phyloP scores from a whole-genome alignment of 140 eudicot species.

The Erigeron philadelphicus region DNA sequence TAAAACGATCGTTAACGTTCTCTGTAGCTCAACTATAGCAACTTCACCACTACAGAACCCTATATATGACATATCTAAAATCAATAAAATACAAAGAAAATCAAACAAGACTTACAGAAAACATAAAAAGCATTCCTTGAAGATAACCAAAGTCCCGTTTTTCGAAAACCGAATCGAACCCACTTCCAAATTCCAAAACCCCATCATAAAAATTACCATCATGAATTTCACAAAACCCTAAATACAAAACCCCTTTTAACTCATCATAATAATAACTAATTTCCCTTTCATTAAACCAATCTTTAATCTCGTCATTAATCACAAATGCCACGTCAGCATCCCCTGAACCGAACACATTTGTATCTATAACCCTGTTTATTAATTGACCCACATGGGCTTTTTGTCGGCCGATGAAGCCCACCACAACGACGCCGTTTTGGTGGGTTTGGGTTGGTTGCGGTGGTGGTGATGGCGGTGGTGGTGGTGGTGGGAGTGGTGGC shows the following conservation, averaged over 20 bases:
- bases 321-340: conserved; percentile 43
- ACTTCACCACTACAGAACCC: neutral
- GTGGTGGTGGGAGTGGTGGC: conserved; percentile 32
- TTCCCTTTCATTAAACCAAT: conserved; percentile 50
- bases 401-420: conserved; percentile 70
- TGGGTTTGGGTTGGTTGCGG: conserved; percentile 24
- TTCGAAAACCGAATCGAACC: conserved; percentile 55
- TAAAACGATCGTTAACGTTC: neutral
- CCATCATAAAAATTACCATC: neutral
- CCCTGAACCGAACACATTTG: conserved; percentile 71
- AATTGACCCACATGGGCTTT: conserved; percentile 53
- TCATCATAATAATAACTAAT: conserved; percentile 63
- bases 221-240: conserved; percentile 38
- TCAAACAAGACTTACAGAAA: conserved; percentile 55
- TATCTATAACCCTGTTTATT: conserved; percentile 67
- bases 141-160: conserved; percentile 71
- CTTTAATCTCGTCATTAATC: conserved; percentile 43
- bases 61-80: neutral
- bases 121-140: conserved; percentile 87
- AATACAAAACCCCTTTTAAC: conserved; percentile 58
- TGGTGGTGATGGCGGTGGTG: conserved; percentile 23
- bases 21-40: neutral
- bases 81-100: neutral
- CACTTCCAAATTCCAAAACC: conserved; percentile 24
- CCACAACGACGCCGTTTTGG: conserved; percentile 64